Conservation (phyloP, 2,329 filamentous ascomycete genomes). For the Lasiodiplodia theobromae region DNA sequence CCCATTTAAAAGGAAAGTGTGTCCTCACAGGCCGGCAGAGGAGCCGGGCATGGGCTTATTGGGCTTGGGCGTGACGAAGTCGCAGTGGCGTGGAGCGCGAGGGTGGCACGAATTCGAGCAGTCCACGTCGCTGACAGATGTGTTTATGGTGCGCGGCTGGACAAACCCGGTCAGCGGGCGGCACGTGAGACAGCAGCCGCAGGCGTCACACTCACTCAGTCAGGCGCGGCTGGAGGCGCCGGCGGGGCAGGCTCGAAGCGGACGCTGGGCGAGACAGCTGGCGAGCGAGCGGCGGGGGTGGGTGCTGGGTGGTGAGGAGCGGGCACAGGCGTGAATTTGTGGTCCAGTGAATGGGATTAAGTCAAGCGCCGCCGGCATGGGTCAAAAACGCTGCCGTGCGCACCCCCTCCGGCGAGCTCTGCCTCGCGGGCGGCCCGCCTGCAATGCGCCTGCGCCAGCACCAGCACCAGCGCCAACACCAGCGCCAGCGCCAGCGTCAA, state of each 20-base stretch:
- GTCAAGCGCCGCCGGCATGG: slow-evolving; percentile 5
- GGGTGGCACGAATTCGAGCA: slow-evolving; percentile 47
- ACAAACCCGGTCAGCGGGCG: slow-evolving; percentile 18
- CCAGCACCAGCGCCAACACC: slow-evolving; percentile 20
- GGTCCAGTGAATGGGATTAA: slow-evolving; percentile 21
- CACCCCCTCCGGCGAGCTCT: neutral
- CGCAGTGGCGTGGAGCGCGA: slow-evolving; percentile 41
- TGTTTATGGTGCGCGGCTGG: slow-evolving; percentile 31
- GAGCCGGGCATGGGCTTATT: slow-evolving; percentile 32
- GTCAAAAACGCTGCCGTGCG: neutral
- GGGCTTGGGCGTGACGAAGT: slow-evolving; percentile 28
- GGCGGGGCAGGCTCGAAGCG: slow-evolving; percentile 9
- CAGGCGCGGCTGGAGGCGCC: slow-evolving; percentile 28
- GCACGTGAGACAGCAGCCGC: slow-evolving; percentile 27
- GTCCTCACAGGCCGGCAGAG: neutral
- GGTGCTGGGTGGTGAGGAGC: neutral
- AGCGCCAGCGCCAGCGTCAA: slow-evolving; percentile 19
- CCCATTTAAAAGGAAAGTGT: slow-evolving; percentile 43
- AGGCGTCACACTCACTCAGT: slow-evolving; percentile 29
- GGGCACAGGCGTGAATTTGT: slow-evolving; percentile 24
- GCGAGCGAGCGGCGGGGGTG: slow-evolving; percentile 5
- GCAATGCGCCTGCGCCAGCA: slow-evolving; percentile 3
- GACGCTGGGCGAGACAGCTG: slow-evolving; percentile 28
- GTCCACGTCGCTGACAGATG: slow-evolving; percentile 42
- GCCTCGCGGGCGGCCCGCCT: neutral